Evolutionary conservation across 768 basidiomycete species (phyloP), one percentile per base, ranked within the genome.

Genomic region (Termitomyces bulborhizus): DNA sequence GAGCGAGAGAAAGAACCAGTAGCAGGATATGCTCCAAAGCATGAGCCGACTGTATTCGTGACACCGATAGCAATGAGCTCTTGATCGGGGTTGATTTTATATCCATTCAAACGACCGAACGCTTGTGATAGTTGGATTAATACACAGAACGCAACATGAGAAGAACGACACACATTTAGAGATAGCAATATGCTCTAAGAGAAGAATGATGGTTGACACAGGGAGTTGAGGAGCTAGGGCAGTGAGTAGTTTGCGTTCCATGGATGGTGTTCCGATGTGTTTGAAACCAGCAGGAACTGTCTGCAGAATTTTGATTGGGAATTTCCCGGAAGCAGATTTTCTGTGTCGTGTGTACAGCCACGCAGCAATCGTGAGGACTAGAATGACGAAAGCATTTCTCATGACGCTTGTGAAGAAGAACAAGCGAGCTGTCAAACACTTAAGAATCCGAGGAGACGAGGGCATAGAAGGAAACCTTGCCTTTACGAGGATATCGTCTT

Each of bases 1-100:
- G 94, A 90, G n/a, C 97, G 90, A 39, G 95, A 97, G 81, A 99
- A 99, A 1, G 95, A 98, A 1, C 97, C 97, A 12, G 97, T 99
- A 0, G 96, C 92, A 8, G 97, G 95, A 69, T 97, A 98, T 0
- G 94, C 96, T 45, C 77, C 81, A 69, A 99, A 98, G 61, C 90
- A 75, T 15, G 91, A 88, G 3, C 96, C 96, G 59, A 97, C 65
- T 1, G 90, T 90, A 69, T 96, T 96, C 16, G 93, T 90, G 18
- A 98, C 92, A n/a, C 96, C 96, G 61, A 99, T 98, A 41, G 96
- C 94, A 62, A 98, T 90, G 47, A 98, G 79, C 68, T 97, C 95
- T 69, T 97, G 94, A 71, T 93, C 92, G 2, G 94, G 91, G 57
- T 91, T 82, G 61, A 92, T 91, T 68, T 90, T 96, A 77, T 99